phyloP scores from a whole-genome alignment of 2,329 filamentous ascomycete genomes.

The Penicillium hesseltinei region DNA sequence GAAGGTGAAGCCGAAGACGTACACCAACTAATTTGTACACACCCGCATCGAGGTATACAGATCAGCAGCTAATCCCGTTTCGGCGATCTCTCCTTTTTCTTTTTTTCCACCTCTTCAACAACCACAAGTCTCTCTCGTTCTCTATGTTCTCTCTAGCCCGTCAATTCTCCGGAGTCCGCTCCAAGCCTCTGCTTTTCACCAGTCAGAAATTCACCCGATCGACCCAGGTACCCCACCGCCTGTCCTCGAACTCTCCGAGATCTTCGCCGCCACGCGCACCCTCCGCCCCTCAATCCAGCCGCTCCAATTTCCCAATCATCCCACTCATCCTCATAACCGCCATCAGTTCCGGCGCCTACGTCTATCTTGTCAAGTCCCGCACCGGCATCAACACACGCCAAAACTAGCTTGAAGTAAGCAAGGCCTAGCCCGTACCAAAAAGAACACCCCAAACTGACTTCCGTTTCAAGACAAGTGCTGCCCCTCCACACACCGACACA shows the following conservation, averaged over 20 bases:
- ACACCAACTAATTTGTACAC: neutral
- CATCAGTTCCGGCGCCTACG: slow-evolving; percentile 51
- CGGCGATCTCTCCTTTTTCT: slow-evolving; percentile 16
- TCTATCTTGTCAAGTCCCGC: slow-evolving; percentile 51
- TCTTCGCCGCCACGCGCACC: slow-evolving; percentile 14
- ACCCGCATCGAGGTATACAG: slow-evolving; percentile 7
- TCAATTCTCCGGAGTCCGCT: slow-evolving; percentile 17
- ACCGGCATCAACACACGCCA: slow-evolving; percentile 25
- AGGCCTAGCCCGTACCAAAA: neutral
- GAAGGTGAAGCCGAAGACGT: neutral
- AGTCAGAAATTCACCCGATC: slow-evolving; percentile 12
- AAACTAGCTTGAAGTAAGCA: slow-evolving; percentile 11
- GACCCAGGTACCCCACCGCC: slow-evolving; percentile 17
- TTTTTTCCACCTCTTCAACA: neutral
- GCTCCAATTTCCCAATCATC: slow-evolving; percentile 42
- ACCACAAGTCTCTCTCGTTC: neutral
- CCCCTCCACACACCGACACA: slow-evolving; percentile 36
- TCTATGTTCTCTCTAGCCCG: slow-evolving; percentile 21
- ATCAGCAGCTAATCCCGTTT: slow-evolving; percentile 20
- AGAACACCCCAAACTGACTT: neutral
- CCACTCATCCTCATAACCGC: slow-evolving; percentile 47
- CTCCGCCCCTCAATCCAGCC: slow-evolving; percentile 28
- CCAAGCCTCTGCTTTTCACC: slow-evolving; percentile 11
- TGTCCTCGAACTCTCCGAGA: slow-evolving; percentile 18
- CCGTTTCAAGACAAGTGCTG: slow-evolving; percentile 23